Base-by-base conservation (phyloP, 2,329 filamentous ascomycete species). In the Cytospora piceae region DNA sequence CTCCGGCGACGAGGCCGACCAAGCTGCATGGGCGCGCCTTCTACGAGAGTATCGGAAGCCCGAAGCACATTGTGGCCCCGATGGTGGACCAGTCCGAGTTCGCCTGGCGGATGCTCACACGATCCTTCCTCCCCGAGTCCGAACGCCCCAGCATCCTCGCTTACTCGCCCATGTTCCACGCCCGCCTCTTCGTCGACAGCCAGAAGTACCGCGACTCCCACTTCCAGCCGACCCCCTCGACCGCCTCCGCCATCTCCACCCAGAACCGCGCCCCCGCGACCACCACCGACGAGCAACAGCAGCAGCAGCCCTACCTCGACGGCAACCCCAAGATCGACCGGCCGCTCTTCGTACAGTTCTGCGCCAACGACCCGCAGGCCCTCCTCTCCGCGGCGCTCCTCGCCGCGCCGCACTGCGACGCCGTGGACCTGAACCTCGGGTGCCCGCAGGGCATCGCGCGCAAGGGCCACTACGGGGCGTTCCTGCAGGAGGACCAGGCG, bases 11-110 rank as follows among this genome's bases (percentile, higher is more conserved):
- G 15, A 53, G 61, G 5, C 59, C 68, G 49, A 69, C 51, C 63
- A 96, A 94, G 76, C 81, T 96, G 27, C 87, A 91, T 72, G 95
- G 95, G 0, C 84, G 95, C 65, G 91, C 91, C 15, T 98, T 99
- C 76, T 99, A 98, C 74, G 89, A 97, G 80, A 96, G 92, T 74
- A 90, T 99, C 68, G 95, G 95, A 27, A 94, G 90, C 67, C 95
- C 95, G 2, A 97, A 92, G 78, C 89, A 91, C 70, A 87, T 99
- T 34, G 85, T 99, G 63, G 95, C 95, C 39, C 95, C 95, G 42
- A 99, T 99, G 95, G 95, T 99, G 27, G 94, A 99, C 74, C 92
- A 97, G 77, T 97, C 93, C 37, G 95, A 99, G 81, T 97, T 98
- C 81, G 95, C 94, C 72, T 99, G 95, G 95, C 91, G 95, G 72